Base-by-base conservation (phyloP, 2,329 filamentous ascomycete genomes). In the Alternaria viburni region DNA sequence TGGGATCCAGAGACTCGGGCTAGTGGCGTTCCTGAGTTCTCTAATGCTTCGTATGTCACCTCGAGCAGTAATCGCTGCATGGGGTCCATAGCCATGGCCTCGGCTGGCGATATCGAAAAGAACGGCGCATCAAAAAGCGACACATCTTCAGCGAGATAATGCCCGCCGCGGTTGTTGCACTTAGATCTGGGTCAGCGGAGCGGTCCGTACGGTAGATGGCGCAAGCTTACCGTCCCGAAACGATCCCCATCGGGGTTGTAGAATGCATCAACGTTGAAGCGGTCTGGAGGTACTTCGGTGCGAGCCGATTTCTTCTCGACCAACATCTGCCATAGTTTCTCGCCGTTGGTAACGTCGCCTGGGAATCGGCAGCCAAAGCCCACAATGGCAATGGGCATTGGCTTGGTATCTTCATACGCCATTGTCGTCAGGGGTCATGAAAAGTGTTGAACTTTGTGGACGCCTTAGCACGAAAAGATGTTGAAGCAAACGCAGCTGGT, bases 291-390 rank as follows among this genome's bases (percentile, higher is more conserved):
- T 12, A 63, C 47, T n/a, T 69, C 58, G 23, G 63, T 58, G 5
- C 54, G 45, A 23, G 64, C 62, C n/a, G 57, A 59, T 26, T 49
- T 60, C 47, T 61, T 67, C 47, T 64, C 49, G 6, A 64, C 49
- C 46, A 69, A 54, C 23, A 71, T 58, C 15, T 66, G 57, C 68
- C 61, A 72, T 41, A 69, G 49, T 19, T 68, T 65, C 45, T 69
- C 64, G 3, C 62, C 60, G 21, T 47, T 64, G 4, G 60, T 65
- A 11, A 62, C 59, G 30, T 66, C 64, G 10, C 68, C 66, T 11
- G 70, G 70, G 15, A 71, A 68, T 1, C 66, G 65, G 44, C 64
- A 71, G 9, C 71, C 70, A 50, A 79, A 75, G 49, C 80, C 80
- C 52, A 81, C 54, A 67, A 49, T 61, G 17, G 65, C 65, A 28